A percentile compares a stretch with the other conserved stretches of the same genome.
These are phyloP conservation scores for Botrytis cinerea DNA, from an alignment of 2,329 filamentous ascomycete genomes.

Conservation along the genomic window DNA sequence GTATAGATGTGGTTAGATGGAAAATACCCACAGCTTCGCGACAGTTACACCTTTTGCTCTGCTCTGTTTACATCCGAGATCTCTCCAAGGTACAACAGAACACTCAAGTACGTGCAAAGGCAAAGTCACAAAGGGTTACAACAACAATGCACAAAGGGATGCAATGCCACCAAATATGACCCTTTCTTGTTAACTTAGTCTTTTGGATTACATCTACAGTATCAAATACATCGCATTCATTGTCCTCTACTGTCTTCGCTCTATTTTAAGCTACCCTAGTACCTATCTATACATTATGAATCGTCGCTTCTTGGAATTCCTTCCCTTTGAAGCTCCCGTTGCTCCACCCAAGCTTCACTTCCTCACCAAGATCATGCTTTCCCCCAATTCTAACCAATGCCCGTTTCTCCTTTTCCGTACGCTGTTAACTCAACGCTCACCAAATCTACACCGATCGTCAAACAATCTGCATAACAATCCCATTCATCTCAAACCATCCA, in stretches of 20 bases:
- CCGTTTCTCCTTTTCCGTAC: background rate
- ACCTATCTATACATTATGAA: background rate
- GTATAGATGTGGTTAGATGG: background rate
- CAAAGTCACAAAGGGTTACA: background rate
- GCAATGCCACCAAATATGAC: background rate
- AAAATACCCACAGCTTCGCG: background rate
- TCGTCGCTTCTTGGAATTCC: background rate
- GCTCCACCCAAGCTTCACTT: background rate
- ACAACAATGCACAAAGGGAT: background rate
- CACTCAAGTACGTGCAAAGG: background rate
- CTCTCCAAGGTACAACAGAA: background rate
- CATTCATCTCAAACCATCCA: background rate
- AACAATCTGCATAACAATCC: conserved; percentile 1
- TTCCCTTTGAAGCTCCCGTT: background rate
- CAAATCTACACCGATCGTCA: background rate
- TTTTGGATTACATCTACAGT: too few relatives aligned
- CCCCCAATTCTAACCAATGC: background rate
- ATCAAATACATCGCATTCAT: background rate
- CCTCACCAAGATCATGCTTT: background rate
- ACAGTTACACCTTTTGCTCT: background rate
- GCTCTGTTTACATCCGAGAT: background rate
- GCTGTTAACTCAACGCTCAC: background rate
- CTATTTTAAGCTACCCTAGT: background rate
- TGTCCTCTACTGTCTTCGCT: background rate
- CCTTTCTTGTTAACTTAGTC: background rate